Conservation (phyloP, 2,329 filamentous ascomycete species). For the Fusarium pininemorale region DNA sequence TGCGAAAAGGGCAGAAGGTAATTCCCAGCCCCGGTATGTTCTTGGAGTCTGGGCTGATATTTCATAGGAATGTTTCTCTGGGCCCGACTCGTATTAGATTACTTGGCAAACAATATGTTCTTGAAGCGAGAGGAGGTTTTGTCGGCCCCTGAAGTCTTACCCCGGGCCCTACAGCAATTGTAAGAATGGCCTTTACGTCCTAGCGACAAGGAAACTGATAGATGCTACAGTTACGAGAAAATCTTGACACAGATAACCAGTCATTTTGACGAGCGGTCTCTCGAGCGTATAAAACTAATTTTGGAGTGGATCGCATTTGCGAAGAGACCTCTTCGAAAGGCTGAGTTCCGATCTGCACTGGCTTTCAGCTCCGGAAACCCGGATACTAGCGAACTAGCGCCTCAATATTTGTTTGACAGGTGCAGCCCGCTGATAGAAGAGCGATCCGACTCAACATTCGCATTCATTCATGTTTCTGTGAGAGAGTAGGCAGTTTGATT, state of each 20-base stretch:
- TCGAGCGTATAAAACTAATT: not conserved
- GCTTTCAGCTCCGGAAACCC: not conserved
- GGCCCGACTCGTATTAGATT: not conserved
- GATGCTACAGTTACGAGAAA: not conserved
- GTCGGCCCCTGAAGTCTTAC: not conserved
- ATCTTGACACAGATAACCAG: not conserved
- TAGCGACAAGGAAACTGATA: not conserved
- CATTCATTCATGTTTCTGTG: not conserved
- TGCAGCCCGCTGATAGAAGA: not conserved
- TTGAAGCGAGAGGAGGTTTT: not conserved
- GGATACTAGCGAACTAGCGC: not conserved
- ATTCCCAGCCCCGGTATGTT: not conserved
- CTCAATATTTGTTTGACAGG: not conserved
- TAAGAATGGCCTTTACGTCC: rapidly evolving
- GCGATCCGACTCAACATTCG: not conserved
- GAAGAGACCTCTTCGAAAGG: not conserved
- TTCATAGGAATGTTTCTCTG: not conserved
- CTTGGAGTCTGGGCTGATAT: not conserved
- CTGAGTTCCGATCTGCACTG: not conserved
- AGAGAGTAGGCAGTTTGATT: not conserved
- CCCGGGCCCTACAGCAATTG: not conserved
- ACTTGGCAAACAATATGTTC: not conserved
- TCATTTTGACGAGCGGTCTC: not conserved
- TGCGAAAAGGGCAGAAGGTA: not conserved
- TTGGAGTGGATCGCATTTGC: not conserved